phyloP scores from a whole-genome alignment of 2,329 filamentous ascomycete species.

The Exophiala bonariae region DNA sequence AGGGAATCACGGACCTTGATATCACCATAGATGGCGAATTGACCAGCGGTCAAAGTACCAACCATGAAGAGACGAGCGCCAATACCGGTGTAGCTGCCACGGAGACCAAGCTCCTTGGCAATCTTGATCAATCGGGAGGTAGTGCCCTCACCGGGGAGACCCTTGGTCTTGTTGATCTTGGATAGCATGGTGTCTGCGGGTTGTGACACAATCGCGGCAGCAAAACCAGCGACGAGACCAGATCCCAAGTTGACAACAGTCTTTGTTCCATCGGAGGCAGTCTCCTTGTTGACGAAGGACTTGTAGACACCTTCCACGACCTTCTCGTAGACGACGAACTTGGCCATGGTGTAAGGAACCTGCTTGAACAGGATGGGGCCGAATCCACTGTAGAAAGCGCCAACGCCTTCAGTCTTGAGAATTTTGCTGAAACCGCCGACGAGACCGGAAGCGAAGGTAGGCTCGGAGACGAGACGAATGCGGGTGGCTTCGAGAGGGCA shows the following conservation, averaged over 20 bases:
- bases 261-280: conserved; percentile 67
- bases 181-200: conserved; percentile 90
- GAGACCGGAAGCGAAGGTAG: conserved; percentile 79
- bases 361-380: conserved; percentile 86
- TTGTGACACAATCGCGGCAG: conserved; percentile 82
- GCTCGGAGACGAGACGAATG: conserved; percentile 89
- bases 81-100: conserved; percentile 77
- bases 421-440: conserved; percentile 81
- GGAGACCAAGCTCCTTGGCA: conserved; percentile 77
- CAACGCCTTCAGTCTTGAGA: conserved; percentile 75
- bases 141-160: conserved; percentile 81
- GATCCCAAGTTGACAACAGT: conserved; percentile 82
- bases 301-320: conserved; percentile 73
- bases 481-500: conserved; percentile 91
- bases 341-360: conserved; percentile 92
- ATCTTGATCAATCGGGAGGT: conserved; percentile 83
- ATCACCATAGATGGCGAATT: conserved; percentile 87
- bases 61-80: conserved; percentile 77
- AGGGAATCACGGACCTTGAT: conserved; percentile 31
- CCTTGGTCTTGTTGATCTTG: conserved; percentile 96
- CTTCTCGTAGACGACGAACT: conserved; percentile 94
- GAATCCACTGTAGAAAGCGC: conserved; percentile 89
- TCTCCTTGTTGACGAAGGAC: conserved; percentile 65
- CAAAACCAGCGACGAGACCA: conserved; percentile 83
- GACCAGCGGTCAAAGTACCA: conserved; percentile 73